These are phyloP conservation scores for Onygena corvina DNA, from an alignment of 2,329 filamentous ascomycete species.

Conservation along the genomic window DNA sequence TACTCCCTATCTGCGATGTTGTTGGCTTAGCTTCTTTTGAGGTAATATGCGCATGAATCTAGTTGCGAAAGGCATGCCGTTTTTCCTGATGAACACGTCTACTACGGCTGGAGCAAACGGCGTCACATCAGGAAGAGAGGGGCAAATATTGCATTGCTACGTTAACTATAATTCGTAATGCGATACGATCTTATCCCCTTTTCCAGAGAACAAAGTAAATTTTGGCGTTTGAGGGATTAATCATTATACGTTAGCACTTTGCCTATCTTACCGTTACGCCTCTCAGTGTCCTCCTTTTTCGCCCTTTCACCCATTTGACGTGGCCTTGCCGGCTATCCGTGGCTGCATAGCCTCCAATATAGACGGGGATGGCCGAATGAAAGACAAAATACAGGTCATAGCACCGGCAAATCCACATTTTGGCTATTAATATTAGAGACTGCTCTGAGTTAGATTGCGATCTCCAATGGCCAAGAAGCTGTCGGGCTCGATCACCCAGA, in stretches of 20 bases:
- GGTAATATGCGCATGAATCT: no score
- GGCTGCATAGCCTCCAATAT: not conserved
- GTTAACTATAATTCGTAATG: constrained; percentile 1
- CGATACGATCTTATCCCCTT: not conserved
- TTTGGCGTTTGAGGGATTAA: not conserved
- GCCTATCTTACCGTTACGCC: not conserved
- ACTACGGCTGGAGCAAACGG: no score
- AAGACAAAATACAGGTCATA: constrained; percentile 5
- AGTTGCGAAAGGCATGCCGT: no score
- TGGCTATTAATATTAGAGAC: not conserved
- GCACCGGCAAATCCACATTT: not conserved
- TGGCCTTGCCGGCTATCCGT: not conserved
- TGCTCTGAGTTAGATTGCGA: not conserved
- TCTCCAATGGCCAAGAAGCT: constrained; percentile 3
- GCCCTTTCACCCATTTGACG: not conserved
- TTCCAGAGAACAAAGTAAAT: no score
- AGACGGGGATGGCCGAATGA: not conserved
- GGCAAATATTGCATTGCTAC: not conserved
- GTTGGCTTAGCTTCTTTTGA: no score
- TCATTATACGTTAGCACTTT: not conserved
- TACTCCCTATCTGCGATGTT: no score
- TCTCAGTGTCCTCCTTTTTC: not conserved
- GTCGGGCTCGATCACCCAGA: not conserved
- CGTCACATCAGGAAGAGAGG: not conserved
- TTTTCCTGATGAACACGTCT: no score